Conservation (phyloP, 495 filamentous ascomycete genomes). For the Talaromyces proteolyticus region DNA sequence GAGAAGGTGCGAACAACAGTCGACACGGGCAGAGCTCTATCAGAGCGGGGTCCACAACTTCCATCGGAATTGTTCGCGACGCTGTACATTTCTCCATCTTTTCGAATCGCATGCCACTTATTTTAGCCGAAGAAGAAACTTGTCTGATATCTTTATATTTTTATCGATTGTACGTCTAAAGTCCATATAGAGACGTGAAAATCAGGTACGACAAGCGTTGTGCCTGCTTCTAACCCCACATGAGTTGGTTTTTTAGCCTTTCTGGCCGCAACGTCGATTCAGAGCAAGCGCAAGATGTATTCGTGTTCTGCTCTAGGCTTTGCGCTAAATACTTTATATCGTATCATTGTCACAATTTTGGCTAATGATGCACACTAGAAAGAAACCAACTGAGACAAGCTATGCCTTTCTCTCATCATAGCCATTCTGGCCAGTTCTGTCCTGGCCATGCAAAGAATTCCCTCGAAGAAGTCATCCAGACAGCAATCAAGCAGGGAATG, state of each 20-base stretch:
- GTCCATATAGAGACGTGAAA: not conserved
- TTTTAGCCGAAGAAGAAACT: not conserved
- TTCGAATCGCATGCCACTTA: too few species aligned
- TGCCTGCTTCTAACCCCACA: not conserved
- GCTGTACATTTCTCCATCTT: too few species aligned
- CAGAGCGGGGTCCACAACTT: too few species aligned
- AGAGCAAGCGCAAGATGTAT: too few species aligned
- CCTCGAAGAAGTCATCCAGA: conserved; percentile 75
- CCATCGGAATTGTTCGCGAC: too few species aligned
- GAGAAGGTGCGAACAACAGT: too few species aligned
- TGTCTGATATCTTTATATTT: not conserved
- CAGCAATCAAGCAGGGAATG: conserved; percentile 75
- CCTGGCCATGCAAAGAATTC: conserved; percentile 76
- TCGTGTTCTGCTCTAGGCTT: too few species aligned
- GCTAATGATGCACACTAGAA: not conserved
- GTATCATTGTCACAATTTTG: too few species aligned
- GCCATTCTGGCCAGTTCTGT: conserved; percentile 97
- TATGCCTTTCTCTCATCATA: conserved; percentile 99
- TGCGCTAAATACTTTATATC: too few species aligned
- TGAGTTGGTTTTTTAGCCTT: not conserved
- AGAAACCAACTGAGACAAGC: not conserved
- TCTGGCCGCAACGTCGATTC: too few species aligned
- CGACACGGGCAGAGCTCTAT: too few species aligned
- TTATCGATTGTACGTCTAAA: not conserved
- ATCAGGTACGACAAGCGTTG: not conserved